Evolutionary conservation across 2,329 filamentous ascomycete species (phyloP).

Genomic region (Malbranchea zuffiana): DNA sequence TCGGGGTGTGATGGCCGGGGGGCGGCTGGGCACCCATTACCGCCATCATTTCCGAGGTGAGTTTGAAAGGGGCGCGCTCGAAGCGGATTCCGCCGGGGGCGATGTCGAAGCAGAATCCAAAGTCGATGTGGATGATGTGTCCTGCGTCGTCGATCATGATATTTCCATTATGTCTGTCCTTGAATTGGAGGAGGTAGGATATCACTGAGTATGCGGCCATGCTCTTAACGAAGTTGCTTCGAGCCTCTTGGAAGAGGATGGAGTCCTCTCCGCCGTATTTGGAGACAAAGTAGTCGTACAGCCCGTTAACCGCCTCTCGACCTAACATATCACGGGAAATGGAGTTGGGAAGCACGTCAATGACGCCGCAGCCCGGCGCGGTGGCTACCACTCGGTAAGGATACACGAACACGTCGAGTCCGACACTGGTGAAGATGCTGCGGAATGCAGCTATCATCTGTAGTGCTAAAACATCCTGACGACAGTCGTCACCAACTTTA

Average conservation of each 20-base stretch:
- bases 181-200: constrained; percentile 94
- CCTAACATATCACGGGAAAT: constrained; percentile 98
- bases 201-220: constrained; percentile 99
- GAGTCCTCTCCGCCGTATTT: constrained; percentile 97
- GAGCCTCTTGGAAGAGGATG: constrained; percentile 84
- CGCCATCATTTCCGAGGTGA: constrained; percentile 95
- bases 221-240: constrained; percentile 95
- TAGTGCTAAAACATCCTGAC: constrained; percentile 88
- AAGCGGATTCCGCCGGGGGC: constrained; percentile 95
- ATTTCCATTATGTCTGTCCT: constrained; percentile 97
- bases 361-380: constrained; percentile 92
- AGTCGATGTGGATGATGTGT: constrained; percentile 97
- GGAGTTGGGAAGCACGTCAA: constrained; percentile 94
- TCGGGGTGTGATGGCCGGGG: neutral
- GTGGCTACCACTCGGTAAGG: constrained; percentile 96
- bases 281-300: constrained; percentile 96
- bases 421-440: constrained; percentile 89
- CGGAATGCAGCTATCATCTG: constrained; percentile 98
- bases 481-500: constrained; percentile 97
- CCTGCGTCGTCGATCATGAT: constrained; percentile 98
- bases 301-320: constrained; percentile 90
- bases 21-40: constrained; percentile 65
- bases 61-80: constrained; percentile 94
- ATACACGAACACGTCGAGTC: constrained; percentile 92
- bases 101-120: constrained; percentile 99